Percentiles rank a stretch among this genome's conserved stretches.
phyloP scores from a whole-genome alignment of 1,139 yeast genomes.

The Diutina ranongensis region DNA sequence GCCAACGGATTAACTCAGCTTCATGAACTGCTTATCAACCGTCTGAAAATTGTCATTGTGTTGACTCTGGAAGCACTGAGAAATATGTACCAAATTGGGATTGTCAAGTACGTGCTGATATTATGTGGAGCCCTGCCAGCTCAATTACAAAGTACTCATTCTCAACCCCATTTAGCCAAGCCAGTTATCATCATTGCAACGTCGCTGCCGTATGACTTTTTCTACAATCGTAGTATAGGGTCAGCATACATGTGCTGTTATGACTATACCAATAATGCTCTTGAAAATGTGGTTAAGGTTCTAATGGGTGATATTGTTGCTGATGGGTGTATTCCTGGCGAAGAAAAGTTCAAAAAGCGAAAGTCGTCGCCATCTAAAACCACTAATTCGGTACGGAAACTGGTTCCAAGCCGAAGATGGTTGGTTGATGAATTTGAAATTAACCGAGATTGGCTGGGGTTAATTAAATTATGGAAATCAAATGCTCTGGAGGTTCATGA shows the following conservation, averaged over 20 bases:
- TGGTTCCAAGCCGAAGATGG: constrained; percentile 37
- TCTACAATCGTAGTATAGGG: constrained; percentile 42
- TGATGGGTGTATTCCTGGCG: constrained; percentile 51
- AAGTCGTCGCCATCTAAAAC: constrained; percentile 7
- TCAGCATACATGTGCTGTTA: constrained; percentile 52
- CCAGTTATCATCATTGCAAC: constrained; percentile 54
- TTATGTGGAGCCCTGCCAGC: constrained; percentile 40
- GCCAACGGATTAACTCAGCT: constrained; percentile 51
- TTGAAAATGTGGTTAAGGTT: constrained; percentile 38
- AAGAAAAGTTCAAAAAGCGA: constrained; percentile 19
- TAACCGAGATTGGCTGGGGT: constrained; percentile 39
- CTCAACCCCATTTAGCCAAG: constrained; percentile 18
- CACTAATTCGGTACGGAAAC: constrained; percentile 7
- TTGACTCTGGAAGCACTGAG: constrained; percentile 53
- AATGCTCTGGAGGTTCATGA: constrained; percentile 11
- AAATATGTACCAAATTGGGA: constrained; percentile 56
- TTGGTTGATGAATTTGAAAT: constrained; percentile 47
- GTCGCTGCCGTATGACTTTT: constrained; percentile 54
- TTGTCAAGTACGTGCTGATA: constrained; percentile 46
- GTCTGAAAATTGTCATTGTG: constrained; percentile 44
- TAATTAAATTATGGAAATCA: constrained; percentile 30
- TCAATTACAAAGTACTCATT: constrained; percentile 12
- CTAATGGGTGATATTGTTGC: constrained; percentile 45
- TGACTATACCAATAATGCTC: constrained; percentile 45
- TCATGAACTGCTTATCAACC: constrained; percentile 46